A percentile compares a stretch with the other conserved stretches of the same genome.
These are phyloP conservation scores for Posidonia australis DNA, from an alignment of 106 monocot genomes.

Conservation along the genomic window DNA sequence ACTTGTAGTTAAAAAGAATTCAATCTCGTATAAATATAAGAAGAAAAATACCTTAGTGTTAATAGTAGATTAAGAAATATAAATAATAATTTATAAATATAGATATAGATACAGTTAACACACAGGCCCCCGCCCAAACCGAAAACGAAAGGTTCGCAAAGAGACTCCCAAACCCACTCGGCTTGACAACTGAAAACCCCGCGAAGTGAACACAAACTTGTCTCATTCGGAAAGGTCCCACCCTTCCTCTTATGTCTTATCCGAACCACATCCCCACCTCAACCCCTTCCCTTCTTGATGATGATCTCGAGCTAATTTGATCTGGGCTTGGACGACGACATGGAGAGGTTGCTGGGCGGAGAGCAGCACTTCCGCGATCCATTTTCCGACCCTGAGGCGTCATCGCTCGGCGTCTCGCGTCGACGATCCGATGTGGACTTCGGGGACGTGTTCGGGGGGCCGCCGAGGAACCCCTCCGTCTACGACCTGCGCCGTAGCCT, in stretches of 20 bases:
- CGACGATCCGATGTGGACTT: neutral
- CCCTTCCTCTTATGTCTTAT: neutral
- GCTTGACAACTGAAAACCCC: neutral
- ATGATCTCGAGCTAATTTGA: too few relatives aligned
- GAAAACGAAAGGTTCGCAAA: too few relatives aligned
- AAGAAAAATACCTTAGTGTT: too few relatives aligned
- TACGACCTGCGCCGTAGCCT: neutral
- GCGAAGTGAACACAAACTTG: neutral
- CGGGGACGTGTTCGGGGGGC: conserved; percentile 7
- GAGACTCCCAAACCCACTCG: too few relatives aligned
- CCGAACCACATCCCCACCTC: neutral
- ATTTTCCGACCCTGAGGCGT: neutral
- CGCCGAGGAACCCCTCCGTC: neutral
- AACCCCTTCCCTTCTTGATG: too few relatives aligned
- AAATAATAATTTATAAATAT: too few relatives aligned
- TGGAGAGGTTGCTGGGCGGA: neutral
- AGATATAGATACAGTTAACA: too few relatives aligned
- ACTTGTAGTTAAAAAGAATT: too few relatives aligned
- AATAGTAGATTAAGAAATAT: too few relatives aligned
- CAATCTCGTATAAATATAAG: too few relatives aligned
- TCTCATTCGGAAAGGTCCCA: neutral
- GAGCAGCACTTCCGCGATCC: neutral
- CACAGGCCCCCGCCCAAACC: too few relatives aligned
- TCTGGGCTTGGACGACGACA: neutral
- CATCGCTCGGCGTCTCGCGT: neutral